These are phyloP conservation scores for Sanghuangporus sanghuang DNA, from an alignment of 1,284 basidiomycete genomes.

Conservation along the genomic window DNA sequence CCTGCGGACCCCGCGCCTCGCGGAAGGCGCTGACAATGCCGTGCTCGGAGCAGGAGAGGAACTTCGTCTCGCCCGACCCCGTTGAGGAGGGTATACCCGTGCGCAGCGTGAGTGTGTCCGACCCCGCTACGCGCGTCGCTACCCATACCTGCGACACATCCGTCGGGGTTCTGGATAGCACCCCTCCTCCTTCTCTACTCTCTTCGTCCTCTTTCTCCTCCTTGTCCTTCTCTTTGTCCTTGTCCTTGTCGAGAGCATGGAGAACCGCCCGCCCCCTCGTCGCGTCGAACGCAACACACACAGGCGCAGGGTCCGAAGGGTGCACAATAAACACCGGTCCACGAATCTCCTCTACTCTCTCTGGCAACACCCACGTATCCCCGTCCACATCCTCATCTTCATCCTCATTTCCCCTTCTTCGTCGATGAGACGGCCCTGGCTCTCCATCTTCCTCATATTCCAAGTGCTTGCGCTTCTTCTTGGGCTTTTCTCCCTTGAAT, in stretches of 20 bases:
- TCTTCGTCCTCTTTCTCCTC: constrained; percentile 22
- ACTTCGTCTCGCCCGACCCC: constrained; percentile 78
- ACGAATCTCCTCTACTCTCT: constrained; percentile 65
- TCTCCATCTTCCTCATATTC: constrained; percentile 42
- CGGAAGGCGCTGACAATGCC: constrained; percentile 77
- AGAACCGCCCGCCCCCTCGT: constrained; percentile 69
- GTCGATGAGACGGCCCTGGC: constrained; percentile 37
- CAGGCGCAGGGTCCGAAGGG: constrained; percentile 67
- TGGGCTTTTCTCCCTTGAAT: constrained; percentile 83
- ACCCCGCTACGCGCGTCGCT: constrained; percentile 72
- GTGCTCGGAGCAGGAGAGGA: constrained; percentile 78
- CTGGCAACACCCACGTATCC: constrained; percentile 77
- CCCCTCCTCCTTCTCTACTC: constrained; percentile 6
- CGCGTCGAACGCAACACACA: constrained; percentile 73
- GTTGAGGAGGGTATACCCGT: constrained; percentile 48
- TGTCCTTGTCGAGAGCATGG: constrained; percentile 58
- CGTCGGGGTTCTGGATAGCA: constrained; percentile 40
- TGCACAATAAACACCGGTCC: constrained; percentile 81
- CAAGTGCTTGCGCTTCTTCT: constrained; percentile 74
- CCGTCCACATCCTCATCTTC: constrained; percentile 56
- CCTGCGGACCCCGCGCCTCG: constrained; percentile 81
- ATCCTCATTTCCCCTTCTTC: constrained; percentile 42
- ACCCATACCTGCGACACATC: constrained; percentile 89
- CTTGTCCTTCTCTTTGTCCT: constrained; percentile 39
- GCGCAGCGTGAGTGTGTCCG: constrained; percentile 75